Evolutionary conservation across 225 moss, liverwort and hornwort genomes (phyloP).

Genomic region (Bryum argenteum): DNA sequence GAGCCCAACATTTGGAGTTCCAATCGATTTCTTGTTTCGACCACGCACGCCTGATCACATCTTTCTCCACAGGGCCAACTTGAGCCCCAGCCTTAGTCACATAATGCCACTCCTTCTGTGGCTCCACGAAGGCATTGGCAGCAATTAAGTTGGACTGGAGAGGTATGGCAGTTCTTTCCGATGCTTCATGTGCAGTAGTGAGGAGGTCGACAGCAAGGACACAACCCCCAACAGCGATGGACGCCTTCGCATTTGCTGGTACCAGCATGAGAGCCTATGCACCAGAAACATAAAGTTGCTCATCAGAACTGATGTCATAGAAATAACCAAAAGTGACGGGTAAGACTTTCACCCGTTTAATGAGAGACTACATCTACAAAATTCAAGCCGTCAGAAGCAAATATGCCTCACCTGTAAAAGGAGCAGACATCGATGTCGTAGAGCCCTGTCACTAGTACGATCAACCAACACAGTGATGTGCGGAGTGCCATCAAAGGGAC

Average conservation of each 20-base stretch:
- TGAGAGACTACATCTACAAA: neutral
- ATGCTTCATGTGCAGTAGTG: slow-evolving; percentile 92
- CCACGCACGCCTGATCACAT: slow-evolving; percentile 88
- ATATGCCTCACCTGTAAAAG: slow-evolving; percentile 64
- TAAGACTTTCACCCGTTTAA: no score
- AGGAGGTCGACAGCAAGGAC: slow-evolving; percentile 89
- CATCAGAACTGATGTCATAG: slow-evolving; percentile 8
- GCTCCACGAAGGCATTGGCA: slow-evolving; percentile 87
- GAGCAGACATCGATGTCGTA: slow-evolving; percentile 82
- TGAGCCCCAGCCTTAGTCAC: slow-evolving; percentile 72
- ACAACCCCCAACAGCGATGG: slow-evolving; percentile 91
- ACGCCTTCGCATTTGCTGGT: slow-evolving; percentile 77
- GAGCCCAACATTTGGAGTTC: slow-evolving; percentile 93
- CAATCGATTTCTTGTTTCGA: slow-evolving; percentile 84
- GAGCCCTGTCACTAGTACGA: slow-evolving; percentile 86
- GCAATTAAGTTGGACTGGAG: slow-evolving; percentile 93
- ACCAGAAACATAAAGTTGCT: slow-evolving; percentile 11
- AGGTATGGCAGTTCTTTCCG: slow-evolving; percentile 88
- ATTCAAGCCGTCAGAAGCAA: slow-evolving; percentile 2
- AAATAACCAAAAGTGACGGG: neutral
- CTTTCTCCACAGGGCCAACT: slow-evolving; percentile 87
- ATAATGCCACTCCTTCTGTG: slow-evolving; percentile 95
- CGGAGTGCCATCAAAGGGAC: slow-evolving; percentile 87
- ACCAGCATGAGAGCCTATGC: slow-evolving; percentile 82
- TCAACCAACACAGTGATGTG: slow-evolving; percentile 89